Base-by-base conservation (phyloP, 306 rosid genomes). In the Glycine soja region DNA sequence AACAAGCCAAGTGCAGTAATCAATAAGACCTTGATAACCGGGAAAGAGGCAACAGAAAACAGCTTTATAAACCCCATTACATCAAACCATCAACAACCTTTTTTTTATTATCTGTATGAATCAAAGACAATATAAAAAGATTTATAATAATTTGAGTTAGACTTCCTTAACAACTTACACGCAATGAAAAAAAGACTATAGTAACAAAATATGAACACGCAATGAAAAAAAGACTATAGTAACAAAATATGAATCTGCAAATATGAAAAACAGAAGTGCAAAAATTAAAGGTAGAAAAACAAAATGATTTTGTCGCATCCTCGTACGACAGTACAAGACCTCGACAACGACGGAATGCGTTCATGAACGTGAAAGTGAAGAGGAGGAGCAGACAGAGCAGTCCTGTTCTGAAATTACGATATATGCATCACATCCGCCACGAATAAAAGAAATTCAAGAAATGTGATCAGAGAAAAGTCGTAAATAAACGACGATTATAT, bases 1-100 rank as follows among this genome's bases (percentile, higher is more conserved):
- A 86, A 76, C 70, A 80, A 80, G 3, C 91, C 91, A 67, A 86
- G 77, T 63, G 77, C 88, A 18, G 88, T 84, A 48, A 88, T n/a
- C 11, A 88, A 6, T 32, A 88, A 77, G 1, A 88, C 88, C 86
- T 88, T 76, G 7, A 88, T 8, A 19, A 86, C 80, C 0, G 91
- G 91, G 12, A 62, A 24, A 40, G 90, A 81, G 69, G 91, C 90
- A 53, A 86, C 87, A 73, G 1, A 10, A 40, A 88, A 71, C 3
- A 88, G 90, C 54, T 80, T 51, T 2, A 86, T 7, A 69, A 88
- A 77, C 59, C 88, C 90, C 91, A 88, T 88, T 19, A 1, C 45
- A 77, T 62, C 79, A 43, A 79, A 46, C 66, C 84, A 74, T 77
- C 59, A 59, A 24, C 30, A 24, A 24, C 2, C 2, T 24, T 24